Base-by-base conservation (phyloP, 108 stramenopile species). In the Asterionellopsis glacialis region DNA sequence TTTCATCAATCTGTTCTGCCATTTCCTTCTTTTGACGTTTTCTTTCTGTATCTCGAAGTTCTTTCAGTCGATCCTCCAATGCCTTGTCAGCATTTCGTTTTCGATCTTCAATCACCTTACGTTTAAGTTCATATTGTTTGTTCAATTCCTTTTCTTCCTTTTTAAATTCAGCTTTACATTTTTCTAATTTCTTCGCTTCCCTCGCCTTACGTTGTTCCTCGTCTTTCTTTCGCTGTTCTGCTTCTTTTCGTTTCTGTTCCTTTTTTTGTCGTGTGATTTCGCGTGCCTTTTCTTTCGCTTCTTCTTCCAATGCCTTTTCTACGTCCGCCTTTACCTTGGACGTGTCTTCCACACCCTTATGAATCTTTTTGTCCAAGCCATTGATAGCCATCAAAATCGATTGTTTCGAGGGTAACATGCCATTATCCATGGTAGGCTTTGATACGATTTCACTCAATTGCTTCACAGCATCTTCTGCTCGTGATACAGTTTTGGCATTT, bases 51-150 rank as follows among this genome's bases (percentile, higher is more conserved):
- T 33, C 33, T 5, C 33, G 33, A 33, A 33, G 33, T 33, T 33
- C 33, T 33, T 33, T 33, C 5, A 33, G 33, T 5, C 33, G 33
- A 7, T 33, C 33, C 7, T 33, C 33, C 7, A 33, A 33, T 33
- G 33, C 33, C 7, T n/a, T 18, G 2, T 19, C 26, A 1, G 73
- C 70, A 23, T 85, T 65, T 47, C 61, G 64, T 47, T 85, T 71
- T 9, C 83, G 72, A 10, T 76, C 66, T 21, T 89, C 70, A 23
- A 85, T 54, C 14, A 69, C 71, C 39, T 73, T 59, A 39, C 54
- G 28, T n/a, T 41, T 45, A 12, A 51, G 56, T 42, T 66, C 63
- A 3, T 67, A 16, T 41, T 15, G n/a, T 7, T 40, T 42, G 1
- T 3, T 16, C 2, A 39, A 57, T 5, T 41, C 16, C 25, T 57